These are phyloP conservation scores for Penicillium frequentans DNA, from an alignment of 2,329 filamentous ascomycete genomes.

Conservation along the genomic window DNA sequence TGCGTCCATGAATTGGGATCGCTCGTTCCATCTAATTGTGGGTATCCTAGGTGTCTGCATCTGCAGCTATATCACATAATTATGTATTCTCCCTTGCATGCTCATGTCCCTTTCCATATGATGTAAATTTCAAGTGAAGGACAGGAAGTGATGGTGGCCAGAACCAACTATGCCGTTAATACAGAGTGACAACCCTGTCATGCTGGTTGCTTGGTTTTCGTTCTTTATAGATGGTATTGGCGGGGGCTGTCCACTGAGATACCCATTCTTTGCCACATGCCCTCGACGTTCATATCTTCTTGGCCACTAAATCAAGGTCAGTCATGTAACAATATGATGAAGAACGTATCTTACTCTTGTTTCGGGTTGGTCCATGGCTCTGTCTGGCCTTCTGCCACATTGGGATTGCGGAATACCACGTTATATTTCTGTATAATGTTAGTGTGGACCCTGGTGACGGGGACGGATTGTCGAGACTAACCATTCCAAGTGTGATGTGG, in stretches of 20 bases:
- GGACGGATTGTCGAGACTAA: slow-evolving; percentile 14
- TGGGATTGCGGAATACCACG: slow-evolving; percentile 39
- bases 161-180: not conserved
- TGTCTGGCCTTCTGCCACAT: slow-evolving; percentile 33
- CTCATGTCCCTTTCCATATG: too few species aligned
- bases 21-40: too few species aligned
- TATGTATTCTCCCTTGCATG: too few species aligned
- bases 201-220: not conserved
- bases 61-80: too few species aligned
- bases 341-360: slow-evolving; percentile 29
- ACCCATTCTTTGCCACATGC: slow-evolving; percentile 35
- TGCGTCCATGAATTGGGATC: too few species aligned
- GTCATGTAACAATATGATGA: not conserved
- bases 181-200: too few species aligned
- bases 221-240: slow-evolving; percentile 34
- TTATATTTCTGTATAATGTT: slow-evolving; percentile 32
- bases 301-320: slow-evolving; percentile 24
- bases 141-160: not conserved
- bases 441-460: not conserved
- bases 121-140: not conserved
- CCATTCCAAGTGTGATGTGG: slow-evolving; percentile 36
- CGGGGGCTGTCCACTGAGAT: slow-evolving; percentile 27
- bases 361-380: slow-evolving; percentile 34
- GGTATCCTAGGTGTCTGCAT: too few species aligned
- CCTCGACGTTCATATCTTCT: slow-evolving; percentile 41